Base-by-base conservation (phyloP, 2,329 filamentous ascomycete species). In the Aspergillus flavus region DNA sequence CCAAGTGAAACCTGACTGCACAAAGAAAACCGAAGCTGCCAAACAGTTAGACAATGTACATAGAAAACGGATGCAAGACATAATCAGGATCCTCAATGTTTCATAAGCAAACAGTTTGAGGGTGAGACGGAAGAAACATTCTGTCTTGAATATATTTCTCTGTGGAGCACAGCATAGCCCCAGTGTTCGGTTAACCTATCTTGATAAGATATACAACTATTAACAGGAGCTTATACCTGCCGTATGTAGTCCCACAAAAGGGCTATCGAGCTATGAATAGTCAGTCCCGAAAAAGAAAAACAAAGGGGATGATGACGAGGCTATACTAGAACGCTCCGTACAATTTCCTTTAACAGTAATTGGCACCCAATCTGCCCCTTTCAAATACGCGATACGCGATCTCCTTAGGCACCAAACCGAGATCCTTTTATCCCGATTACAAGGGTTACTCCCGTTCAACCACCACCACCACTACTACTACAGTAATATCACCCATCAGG, bases 11-110 rank as follows among this genome's bases (percentile, higher is more conserved):
- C 54, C 59, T 52, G 23, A 54, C 57, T 41, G 26, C 34, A 53
- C 46, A 52, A 32, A 59, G 36, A 52, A 52, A 21, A 16, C n/a
- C 7, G 21, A 34, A 39, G 28, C 21, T 39, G 19, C 26, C 32
- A 19, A 43, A 53, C 32, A 32, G 16, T 46, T 45, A n/a, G 55
- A 45, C 26, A 41, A 53, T 59, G 57, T 45, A 36, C n/a, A 39
- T 60, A 43, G 48, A 55, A 54, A 60, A 32, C 58, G 43, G 30
- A 21, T 28, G 58, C 48, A 45, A 60, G 58, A 30, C 58, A 58
- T 58, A 36, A 32, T 58, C 34, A 21, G 4, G 21, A 26, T 46
- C 39, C 57, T 45, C 21, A 19, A 39, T 14, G 32, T 41, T 36
- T 30, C 46, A 34, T 28, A 53, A 41, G 46, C 58, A 60, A 43